Evolutionary conservation across 108 stramenopile genomes (phyloP), one percentile per base, ranked within the genome.

Genomic region (Schizochytrium sp.): DNA sequence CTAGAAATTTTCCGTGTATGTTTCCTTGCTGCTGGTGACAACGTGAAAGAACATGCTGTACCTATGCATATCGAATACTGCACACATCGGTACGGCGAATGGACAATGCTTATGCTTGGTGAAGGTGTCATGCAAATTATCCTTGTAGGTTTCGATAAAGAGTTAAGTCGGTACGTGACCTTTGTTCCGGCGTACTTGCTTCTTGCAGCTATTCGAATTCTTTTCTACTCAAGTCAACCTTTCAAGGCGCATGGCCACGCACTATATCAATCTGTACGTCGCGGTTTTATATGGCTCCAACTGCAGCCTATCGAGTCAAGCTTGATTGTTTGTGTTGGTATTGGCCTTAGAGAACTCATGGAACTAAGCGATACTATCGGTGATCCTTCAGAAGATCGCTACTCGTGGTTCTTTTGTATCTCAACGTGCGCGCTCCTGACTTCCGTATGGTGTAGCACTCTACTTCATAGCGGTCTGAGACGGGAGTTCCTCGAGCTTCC

Each of bases 21-120:
- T 41, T 41, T 8, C 72, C 41, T 41, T 72, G 72, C 38, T 42
- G n/a, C 41, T n/a, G 38, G 72, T 41, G 8, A 15, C n/a, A 72
- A 12, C 0, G n/a, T 12, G n/a, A 28, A 5, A 5, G 15, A 72
- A 15, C 42, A 83, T 53, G 76, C 76, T 2, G 87, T 95, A 3
- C 95, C 95, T 12, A 91, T 94, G 89, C 94, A 95, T 72, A 89
- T 94, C 55, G 91, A 93, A 40, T 95, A 93, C 90, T 72, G 58
- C 61, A 95, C 94, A 50, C 95, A 96, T 91, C 92, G 95, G 3
- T 93, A 93, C 50, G 95, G 95, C 15, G 95, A 96, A 88, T 95
- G 93, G 94, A 93, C 83, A 46, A 94, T 96, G 94, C 88, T 96
- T 19, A 93, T 96, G 93, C 89, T 96, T 28, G 95, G 95, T 2